Conservation (phyloP, 345 rosid species). For the Brassica incana region DNA sequence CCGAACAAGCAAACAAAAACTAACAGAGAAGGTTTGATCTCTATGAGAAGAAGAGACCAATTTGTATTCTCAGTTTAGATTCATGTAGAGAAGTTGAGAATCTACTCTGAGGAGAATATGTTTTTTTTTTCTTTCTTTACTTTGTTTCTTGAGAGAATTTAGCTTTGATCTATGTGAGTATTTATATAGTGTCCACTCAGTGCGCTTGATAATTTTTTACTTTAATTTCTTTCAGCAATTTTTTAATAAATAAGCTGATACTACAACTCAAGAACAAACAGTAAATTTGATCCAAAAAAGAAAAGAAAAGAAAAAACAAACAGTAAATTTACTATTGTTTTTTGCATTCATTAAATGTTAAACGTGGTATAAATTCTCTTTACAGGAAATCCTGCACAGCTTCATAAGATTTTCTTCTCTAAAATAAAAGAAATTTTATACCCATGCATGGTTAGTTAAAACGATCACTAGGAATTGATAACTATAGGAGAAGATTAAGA, state of each 20-base stretch:
- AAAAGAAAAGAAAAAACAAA: background rate
- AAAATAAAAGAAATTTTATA: background rate
- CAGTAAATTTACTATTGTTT: background rate
- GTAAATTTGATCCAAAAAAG: background rate
- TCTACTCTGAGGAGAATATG: slow-evolving; percentile 20
- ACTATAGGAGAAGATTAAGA: background rate
- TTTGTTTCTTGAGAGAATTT: slow-evolving; percentile 29
- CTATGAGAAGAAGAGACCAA: slow-evolving; percentile 9
- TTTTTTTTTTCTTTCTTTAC: slow-evolving; percentile 14
- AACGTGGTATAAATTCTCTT: slow-evolving; percentile 10
- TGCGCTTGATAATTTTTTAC: slow-evolving; percentile 17
- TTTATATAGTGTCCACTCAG: slow-evolving; percentile 14
- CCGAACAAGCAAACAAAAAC: background rate
- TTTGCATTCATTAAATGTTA: background rate
- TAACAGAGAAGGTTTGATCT: slow-evolving; percentile 19
- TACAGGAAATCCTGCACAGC: background rate
- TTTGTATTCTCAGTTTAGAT: slow-evolving; percentile 2
- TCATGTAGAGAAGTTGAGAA: slow-evolving; percentile 29
- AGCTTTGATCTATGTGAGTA: slow-evolving; percentile 21
- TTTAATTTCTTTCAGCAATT: background rate
- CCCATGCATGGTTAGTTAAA: background rate
- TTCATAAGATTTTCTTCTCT: background rate
- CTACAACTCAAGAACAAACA: background rate
- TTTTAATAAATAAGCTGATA: background rate
- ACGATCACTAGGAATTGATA: background rate